Evolutionary conservation across 805 yeast genomes (phyloP), one percentile per base, ranked within the genome.

Genomic region (Osmozyma mogii): DNA sequence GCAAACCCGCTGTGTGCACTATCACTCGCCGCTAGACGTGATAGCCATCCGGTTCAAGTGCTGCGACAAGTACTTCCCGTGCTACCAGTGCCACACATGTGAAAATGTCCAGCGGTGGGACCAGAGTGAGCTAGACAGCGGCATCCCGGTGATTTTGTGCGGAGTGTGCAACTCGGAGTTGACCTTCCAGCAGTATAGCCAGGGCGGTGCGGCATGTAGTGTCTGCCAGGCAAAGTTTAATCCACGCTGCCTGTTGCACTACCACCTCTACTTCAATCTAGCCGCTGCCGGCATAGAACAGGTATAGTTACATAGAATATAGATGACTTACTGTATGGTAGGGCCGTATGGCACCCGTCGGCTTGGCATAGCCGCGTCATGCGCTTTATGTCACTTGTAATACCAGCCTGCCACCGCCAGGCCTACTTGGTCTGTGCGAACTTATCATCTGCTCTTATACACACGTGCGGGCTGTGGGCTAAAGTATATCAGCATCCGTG

Each of bases 41-140:
- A 55, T 63, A 4, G 68, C 68, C 9, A 39, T 63, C 25, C 58
- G 56, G 33, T 61, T 56, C 39, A 47, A 47, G 35, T 63, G 69
- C 43, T 63, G 69, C 35, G 38, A 33, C 4, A 27, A 30, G 10
- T 63, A 52, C 34, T 63, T 47, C 35, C 65, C 68, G 3, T 63
- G 69, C 42, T 57, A 43, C 40, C 35, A 58, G 37, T 63, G 69
- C 41, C 69, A 63, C 36, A 22, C 36, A 5, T 24, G 28, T n/a
- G 53, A 45, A 24, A 29, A 26, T 8, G 21, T 33, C 2, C 26
- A 17, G 12, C 41, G 43, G 22, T 52, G 48, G 45, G 9, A 24
- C 17, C 22, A 11, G 10, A 6, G 6, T 5, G 41, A 39, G 6
- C 27, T 47, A 6, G 32, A 22, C 2, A 21, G 32, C 32, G 37